These are phyloP conservation scores for Pichia norvegensis DNA, from an alignment of 1,139 yeast genomes.

Conservation along the genomic window DNA sequence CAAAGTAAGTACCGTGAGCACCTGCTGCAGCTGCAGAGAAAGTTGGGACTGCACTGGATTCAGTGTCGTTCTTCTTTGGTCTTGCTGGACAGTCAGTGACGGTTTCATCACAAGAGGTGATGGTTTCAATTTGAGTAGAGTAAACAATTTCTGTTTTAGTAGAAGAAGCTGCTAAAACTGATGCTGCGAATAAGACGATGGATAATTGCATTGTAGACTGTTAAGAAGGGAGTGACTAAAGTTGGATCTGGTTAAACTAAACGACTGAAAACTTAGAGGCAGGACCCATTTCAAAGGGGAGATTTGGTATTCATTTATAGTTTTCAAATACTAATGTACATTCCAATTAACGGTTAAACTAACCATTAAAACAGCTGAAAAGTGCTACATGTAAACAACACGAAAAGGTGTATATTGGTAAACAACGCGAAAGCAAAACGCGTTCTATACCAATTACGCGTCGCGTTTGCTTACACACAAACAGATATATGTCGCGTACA, in stretches of 20 bases:
- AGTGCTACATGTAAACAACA: neutral
- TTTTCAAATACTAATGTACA: neutral
- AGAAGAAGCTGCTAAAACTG: conserved; percentile 18
- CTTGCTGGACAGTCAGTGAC: conserved; percentile 18
- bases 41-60: conserved; percentile 13
- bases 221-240: conserved; percentile 15
- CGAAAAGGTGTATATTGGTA: neutral
- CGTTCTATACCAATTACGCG: neutral
- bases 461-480: neutral
- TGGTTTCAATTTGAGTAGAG: conserved; percentile 18
- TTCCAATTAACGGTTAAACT: neutral
- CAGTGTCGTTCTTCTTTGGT: conserved; percentile 5
- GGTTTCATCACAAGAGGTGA: conserved; percentile 17
- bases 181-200: conserved; percentile 16
- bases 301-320: neutral
- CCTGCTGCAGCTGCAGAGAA: conserved; percentile 19
- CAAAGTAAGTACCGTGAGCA: conserved; percentile 18
- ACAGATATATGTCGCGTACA: neutral
- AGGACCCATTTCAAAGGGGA: neutral
- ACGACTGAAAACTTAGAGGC: neutral
- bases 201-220: conserved; percentile 19
- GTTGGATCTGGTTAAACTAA: conserved; percentile 9
- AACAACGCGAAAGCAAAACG: neutral
- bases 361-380: neutral
- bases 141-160: conserved; percentile 10